Percentiles rank a stretch among this genome's conserved stretches.
Conservation (phyloP, 1,284 basidiomycete genomes). For the Malassezia nana region DNA sequence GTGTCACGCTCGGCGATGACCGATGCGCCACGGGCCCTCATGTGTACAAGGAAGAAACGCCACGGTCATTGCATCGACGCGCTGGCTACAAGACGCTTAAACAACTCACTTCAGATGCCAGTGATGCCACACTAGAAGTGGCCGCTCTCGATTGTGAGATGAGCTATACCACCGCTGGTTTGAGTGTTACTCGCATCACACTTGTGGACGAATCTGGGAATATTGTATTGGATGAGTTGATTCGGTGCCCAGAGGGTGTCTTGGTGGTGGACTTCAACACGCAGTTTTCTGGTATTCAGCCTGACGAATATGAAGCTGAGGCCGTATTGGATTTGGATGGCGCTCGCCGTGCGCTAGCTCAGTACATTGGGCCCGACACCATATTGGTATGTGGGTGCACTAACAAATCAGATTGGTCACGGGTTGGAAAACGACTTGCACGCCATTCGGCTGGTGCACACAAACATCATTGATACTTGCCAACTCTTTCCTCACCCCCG, state of each 20-base stretch:
- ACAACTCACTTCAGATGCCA: slow-evolving; percentile 4
- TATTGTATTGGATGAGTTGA: slow-evolving; percentile 33
- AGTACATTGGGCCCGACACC: slow-evolving; percentile 32
- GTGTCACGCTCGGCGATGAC: slow-evolving; percentile 24
- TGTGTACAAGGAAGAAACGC: slow-evolving; percentile 39
- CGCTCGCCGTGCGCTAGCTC: slow-evolving; percentile 25
- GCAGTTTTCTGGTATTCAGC: slow-evolving; percentile 38
- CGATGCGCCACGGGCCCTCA: slow-evolving; percentile 38
- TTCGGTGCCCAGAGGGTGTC: slow-evolving; percentile 23
- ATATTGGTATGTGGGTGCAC: slow-evolving; percentile 20
- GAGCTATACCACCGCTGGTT: slow-evolving; percentile 39
- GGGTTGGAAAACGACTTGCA: slow-evolving; percentile 43
- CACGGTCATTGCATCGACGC: slow-evolving; percentile 27
- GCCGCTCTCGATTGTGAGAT: slow-evolving; percentile 44
- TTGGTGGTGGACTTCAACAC: slow-evolving; percentile 41
- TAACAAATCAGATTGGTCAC: slow-evolving; percentile 26
- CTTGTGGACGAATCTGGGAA: slow-evolving; percentile 37
- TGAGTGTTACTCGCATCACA: slow-evolving; percentile 37
- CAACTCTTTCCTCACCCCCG: slow-evolving; percentile 37
- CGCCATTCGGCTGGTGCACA: slow-evolving; percentile 36
- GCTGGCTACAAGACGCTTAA: slow-evolving; percentile 29
- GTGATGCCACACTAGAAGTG: slow-evolving; percentile 22
- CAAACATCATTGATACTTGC: slow-evolving; percentile 34
- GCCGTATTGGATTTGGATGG: slow-evolving; percentile 24
- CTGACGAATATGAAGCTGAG: slow-evolving; percentile 24